A percentile compares a stretch with the other conserved stretches of the same genome.
Evolutionary conservation across 1,139 yeast species (phyloP).

Genomic region (Pichia sp.): DNA sequence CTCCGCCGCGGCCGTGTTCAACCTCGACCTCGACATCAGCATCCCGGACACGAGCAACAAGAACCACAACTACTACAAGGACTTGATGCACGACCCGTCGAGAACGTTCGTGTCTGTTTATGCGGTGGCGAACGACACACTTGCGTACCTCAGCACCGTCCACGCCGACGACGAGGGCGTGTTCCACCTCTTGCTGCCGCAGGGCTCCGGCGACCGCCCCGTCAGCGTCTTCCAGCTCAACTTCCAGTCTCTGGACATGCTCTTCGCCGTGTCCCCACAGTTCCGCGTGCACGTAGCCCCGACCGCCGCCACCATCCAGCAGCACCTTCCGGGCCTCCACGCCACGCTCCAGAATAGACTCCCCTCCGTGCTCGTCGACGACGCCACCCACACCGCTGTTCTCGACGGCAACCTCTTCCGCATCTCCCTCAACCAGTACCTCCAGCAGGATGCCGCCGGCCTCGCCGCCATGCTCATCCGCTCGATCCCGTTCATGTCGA

Average conservation of each 20-base stretch:
- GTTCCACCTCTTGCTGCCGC: background rate
- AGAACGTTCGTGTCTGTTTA: conserved; percentile 11
- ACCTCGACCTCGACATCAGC: background rate
- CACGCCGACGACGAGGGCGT: background rate
- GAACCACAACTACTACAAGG: conserved; percentile 1
- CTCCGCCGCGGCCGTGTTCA: background rate
- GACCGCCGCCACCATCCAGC: background rate
- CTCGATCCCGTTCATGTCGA: conserved; percentile 6
- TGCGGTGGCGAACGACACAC: background rate
- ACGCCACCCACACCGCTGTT: background rate
- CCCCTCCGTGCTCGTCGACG: background rate
- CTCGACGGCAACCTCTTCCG: conserved; percentile 1
- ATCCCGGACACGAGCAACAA: background rate
- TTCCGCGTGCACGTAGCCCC: background rate
- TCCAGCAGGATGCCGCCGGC: conserved; percentile 1
- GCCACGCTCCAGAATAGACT: background rate
- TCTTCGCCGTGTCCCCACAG: conserved; percentile 8
- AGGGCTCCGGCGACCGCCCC: background rate
- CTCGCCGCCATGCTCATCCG: background rate
- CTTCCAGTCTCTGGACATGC: conserved; percentile 11
- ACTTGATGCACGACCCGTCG: conserved; percentile 17
- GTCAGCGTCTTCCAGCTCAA: background rate
- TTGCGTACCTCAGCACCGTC: background rate
- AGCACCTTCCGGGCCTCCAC: conserved; percentile 7
- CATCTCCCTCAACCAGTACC: background rate